Evolutionary conservation across 345 rosid species (phyloP).

Genomic region (Geranium brycei): DNA sequence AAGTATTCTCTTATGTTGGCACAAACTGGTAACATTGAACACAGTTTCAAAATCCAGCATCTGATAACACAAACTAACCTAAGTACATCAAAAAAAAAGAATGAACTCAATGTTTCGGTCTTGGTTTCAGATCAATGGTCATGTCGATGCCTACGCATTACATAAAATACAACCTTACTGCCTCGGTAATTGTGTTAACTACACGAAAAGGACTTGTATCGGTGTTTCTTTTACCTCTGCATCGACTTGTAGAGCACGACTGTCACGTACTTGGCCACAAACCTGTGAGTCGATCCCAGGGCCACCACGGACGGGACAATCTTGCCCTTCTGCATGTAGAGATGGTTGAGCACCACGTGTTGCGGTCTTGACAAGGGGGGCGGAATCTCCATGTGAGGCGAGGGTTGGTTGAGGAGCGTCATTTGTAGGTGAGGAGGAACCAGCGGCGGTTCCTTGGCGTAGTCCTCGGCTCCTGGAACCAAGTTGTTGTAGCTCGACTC

Average conservation of each 20-base stretch:
- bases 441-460: constrained; percentile 80
- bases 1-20: no score
- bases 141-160: no score
- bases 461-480: constrained; percentile 70
- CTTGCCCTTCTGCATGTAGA: constrained; percentile 86
- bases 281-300: constrained; percentile 80
- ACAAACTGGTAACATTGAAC: no score
- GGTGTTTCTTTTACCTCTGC: constrained; percentile 28
- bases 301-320: constrained; percentile 75
- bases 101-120: no score
- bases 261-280: constrained; percentile 72
- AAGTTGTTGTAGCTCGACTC: constrained; percentile 63
- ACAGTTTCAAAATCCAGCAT: no score
- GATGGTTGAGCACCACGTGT: constrained; percentile 89
- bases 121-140: no score
- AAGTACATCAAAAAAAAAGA: no score
- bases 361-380: constrained; percentile 75
- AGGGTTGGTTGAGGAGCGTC: constrained; percentile 67
- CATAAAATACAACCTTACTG: no score
- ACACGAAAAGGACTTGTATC: no score
- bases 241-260: constrained; percentile 83
- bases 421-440: constrained; percentile 85
- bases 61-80: no score
- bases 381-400: constrained; percentile 57
- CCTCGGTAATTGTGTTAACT: no score